Percentiles rank a stretch among this genome's conserved stretches.
These are phyloP conservation scores for Mortierella sp. DNA, from an alignment of 371 early-diverging fungal genomes.

Conservation along the genomic window DNA sequence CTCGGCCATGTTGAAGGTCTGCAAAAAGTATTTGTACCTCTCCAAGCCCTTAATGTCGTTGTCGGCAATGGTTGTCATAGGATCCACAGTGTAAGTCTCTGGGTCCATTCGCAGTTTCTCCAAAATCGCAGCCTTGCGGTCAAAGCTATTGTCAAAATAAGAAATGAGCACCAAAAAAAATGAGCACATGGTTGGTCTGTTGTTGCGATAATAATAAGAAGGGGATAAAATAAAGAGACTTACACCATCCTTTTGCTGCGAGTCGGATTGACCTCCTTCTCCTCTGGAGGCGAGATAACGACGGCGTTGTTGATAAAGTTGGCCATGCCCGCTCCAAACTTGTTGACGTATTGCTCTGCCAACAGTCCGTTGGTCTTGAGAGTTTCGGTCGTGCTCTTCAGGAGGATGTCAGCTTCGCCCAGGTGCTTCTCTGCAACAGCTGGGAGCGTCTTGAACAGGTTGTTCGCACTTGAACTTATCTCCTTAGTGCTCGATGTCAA, in stretches of 20 bases:
- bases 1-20: constrained; percentile 55
- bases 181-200: not conserved
- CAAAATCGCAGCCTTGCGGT: constrained; percentile 51
- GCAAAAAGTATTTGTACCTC: constrained; percentile 53
- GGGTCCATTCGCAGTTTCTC: constrained; percentile 53
- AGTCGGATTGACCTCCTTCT: constrained; percentile 19
- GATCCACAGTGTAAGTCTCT: constrained; percentile 49
- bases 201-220: not conserved
- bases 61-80: constrained; percentile 54
- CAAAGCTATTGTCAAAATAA: constrained; percentile 31
- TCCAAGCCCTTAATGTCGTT: constrained; percentile 47
- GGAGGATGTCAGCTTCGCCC: constrained; percentile 46
- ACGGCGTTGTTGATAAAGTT: constrained; percentile 56
- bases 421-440: constrained; percentile 51
- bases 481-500: constrained; percentile 49
- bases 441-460: constrained; percentile 50
- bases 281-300: constrained; percentile 45
- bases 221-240: not conserved
- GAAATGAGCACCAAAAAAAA: not conserved
- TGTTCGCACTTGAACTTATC: constrained; percentile 38
- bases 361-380: constrained; percentile 52
- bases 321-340: constrained; percentile 50
- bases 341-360: constrained; percentile 58
- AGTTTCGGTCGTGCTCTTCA: constrained; percentile 50
- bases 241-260: constrained; percentile 55